phyloP scores from a whole-genome alignment of 2,329 filamentous ascomycete species.

The Rhynchosporium secalis region DNA sequence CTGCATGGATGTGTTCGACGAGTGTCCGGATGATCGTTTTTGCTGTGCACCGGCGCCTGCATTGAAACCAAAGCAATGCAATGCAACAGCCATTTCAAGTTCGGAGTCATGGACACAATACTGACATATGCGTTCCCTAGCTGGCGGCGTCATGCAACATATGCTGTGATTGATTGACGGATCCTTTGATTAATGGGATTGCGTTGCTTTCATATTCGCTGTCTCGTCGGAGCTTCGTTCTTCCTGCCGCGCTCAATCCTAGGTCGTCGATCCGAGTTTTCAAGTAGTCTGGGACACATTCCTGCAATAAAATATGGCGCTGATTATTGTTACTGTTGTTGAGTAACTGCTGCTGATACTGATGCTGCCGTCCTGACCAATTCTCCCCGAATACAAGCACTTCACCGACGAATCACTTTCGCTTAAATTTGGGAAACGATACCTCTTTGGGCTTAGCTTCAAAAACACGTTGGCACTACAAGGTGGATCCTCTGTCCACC shows the following conservation, averaged over 20 bases:
- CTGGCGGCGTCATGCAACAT: too few species aligned
- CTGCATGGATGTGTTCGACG: conserved; percentile 22
- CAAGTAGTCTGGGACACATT: not conserved
- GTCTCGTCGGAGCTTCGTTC: not conserved
- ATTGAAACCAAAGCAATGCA: conserved; percentile 22
- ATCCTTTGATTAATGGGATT: not conserved
- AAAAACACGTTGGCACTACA: not conserved
- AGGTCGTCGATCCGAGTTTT: not conserved
- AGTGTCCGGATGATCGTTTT: conserved; percentile 23
- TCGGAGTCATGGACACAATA: not conserved
- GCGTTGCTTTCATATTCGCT: not conserved
- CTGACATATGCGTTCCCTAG: not conserved
- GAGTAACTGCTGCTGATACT: not conserved
- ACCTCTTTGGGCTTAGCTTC: not conserved
- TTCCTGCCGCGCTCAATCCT: not conserved
- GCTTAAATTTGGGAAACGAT: not conserved
- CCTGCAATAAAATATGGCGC: not conserved
- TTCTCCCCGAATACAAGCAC: not conserved
- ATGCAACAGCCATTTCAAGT: not conserved
- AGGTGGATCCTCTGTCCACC: not conserved
- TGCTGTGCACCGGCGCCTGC: not conserved
- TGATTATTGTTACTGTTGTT: not conserved
- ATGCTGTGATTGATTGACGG: not conserved
- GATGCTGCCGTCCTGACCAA: not conserved
- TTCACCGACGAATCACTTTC: not conserved